Evolutionary conservation across 177 flowering plant species (phyloP).

Genomic region (Vitis hybrid): DNA sequence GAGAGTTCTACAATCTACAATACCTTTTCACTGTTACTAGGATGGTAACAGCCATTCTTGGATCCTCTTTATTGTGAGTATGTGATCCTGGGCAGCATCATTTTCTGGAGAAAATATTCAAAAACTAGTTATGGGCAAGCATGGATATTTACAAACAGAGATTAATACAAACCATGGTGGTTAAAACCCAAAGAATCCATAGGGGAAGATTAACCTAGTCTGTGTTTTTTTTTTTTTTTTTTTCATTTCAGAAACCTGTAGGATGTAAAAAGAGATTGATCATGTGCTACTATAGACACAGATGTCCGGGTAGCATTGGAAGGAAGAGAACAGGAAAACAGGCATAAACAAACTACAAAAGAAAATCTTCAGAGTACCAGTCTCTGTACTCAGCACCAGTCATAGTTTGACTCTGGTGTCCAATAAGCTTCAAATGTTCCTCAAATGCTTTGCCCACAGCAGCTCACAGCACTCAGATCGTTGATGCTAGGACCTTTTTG

Average conservation of each 20-base stretch:
- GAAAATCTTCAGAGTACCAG: background rate
- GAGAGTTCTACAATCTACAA: too few relatives aligned
- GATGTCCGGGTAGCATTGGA: background rate
- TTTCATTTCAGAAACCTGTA: background rate
- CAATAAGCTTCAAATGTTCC: background rate
- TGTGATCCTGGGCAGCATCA: background rate
- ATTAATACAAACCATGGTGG: background rate
- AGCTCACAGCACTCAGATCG: background rate
- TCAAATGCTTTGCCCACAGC: background rate
- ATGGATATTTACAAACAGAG: conserved; percentile 9
- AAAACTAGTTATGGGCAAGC: background rate
- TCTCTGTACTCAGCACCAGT: background rate
- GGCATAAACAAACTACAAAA: background rate
- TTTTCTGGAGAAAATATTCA: background rate
- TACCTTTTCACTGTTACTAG: too few relatives aligned
- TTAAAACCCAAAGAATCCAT: conserved; percentile 2
- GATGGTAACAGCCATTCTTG: too few relatives aligned
- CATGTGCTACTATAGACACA: background rate
- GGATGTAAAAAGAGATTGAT: background rate
- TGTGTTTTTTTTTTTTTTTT: too few relatives aligned
- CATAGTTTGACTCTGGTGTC: too few relatives aligned
- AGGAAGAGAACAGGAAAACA: background rate
- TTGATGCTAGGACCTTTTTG: background rate
- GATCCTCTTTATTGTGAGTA: too few relatives aligned
- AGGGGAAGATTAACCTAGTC: too few relatives aligned